Conservation (phyloP, 2,329 filamentous ascomycete genomes). For the Fusarium nanum region DNA sequence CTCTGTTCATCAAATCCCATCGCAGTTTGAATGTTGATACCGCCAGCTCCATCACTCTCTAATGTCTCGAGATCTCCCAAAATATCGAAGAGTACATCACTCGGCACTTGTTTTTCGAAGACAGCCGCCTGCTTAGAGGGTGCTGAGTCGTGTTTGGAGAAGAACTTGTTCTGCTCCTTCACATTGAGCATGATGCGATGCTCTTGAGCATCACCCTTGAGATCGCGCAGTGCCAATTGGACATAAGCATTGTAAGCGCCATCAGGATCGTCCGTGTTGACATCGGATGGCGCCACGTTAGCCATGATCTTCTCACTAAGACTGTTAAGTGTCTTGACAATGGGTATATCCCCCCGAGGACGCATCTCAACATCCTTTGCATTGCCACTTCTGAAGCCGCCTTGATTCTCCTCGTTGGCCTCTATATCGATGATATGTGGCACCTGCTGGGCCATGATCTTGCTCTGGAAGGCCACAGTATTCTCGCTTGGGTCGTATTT, state of each 20-base stretch:
- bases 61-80: slow-evolving; percentile 70
- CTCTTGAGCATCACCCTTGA: slow-evolving; percentile 79
- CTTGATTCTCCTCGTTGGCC: slow-evolving; percentile 95
- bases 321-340: slow-evolving; percentile 88
- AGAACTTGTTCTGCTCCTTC: slow-evolving; percentile 87
- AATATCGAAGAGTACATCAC: slow-evolving; percentile 73
- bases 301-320: slow-evolving; percentile 94
- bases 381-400: slow-evolving; percentile 83
- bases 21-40: slow-evolving; percentile 69
- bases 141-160: slow-evolving; percentile 69
- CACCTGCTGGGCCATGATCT: slow-evolving; percentile 72
- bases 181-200: slow-evolving; percentile 86
- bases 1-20: slow-evolving; percentile 78
- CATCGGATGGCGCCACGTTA: slow-evolving; percentile 83
- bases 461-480: slow-evolving; percentile 62
- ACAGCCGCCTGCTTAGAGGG: slow-evolving; percentile 59
- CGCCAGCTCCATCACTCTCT: slow-evolving; percentile 60
- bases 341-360: slow-evolving; percentile 82
- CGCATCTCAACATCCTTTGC: slow-evolving; percentile 91
- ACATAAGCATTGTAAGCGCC: slow-evolving; percentile 80
- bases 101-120: slow-evolving; percentile 77
- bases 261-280: slow-evolving; percentile 65
- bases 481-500: slow-evolving; percentile 84
- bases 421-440: slow-evolving; percentile 92
- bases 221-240: slow-evolving; percentile 81